These are phyloP conservation scores for Colletotrichum tropicale DNA, from an alignment of 2,329 filamentous ascomycete genomes.

Conservation along the genomic window DNA sequence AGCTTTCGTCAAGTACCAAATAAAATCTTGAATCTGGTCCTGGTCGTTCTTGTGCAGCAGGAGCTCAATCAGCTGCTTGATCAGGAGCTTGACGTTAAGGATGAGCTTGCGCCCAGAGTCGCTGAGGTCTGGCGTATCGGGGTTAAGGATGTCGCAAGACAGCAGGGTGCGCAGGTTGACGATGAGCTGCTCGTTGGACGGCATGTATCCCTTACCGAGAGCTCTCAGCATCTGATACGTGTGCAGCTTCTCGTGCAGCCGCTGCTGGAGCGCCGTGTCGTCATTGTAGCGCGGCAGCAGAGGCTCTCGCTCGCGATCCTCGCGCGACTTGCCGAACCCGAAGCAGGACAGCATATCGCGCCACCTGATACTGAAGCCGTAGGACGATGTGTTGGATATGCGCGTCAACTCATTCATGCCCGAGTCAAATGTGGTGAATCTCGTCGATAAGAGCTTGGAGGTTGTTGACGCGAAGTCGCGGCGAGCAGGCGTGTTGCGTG, in stretches of 20 bases:
- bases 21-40: slow-evolving; percentile 89
- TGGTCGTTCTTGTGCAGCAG: slow-evolving; percentile 80
- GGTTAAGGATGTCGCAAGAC: slow-evolving; percentile 78
- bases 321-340: slow-evolving; percentile 52
- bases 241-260: slow-evolving; percentile 88
- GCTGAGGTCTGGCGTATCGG: slow-evolving; percentile 74
- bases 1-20: slow-evolving; percentile 84
- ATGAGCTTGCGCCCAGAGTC: slow-evolving; percentile 76
- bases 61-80: slow-evolving; percentile 82
- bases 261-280: slow-evolving; percentile 77
- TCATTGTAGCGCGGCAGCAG: slow-evolving; percentile 84
- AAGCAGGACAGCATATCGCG: slow-evolving; percentile 66
- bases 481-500: neutral
- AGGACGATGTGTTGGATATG: neutral
- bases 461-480: neutral
- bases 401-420: slow-evolving; percentile 3
- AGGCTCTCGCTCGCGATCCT: slow-evolving; percentile 72
- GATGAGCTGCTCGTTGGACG: slow-evolving; percentile 84
- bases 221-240: slow-evolving; percentile 91
- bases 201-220: slow-evolving; percentile 85
- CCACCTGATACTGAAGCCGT: neutral
- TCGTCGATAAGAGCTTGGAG: neutral
- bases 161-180: slow-evolving; percentile 81
- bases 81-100: slow-evolving; percentile 73
- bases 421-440: neutral